These are phyloP conservation scores for Lizonia empirigonia DNA, from an alignment of 2,329 filamentous ascomycete genomes.

Conservation along the genomic window DNA sequence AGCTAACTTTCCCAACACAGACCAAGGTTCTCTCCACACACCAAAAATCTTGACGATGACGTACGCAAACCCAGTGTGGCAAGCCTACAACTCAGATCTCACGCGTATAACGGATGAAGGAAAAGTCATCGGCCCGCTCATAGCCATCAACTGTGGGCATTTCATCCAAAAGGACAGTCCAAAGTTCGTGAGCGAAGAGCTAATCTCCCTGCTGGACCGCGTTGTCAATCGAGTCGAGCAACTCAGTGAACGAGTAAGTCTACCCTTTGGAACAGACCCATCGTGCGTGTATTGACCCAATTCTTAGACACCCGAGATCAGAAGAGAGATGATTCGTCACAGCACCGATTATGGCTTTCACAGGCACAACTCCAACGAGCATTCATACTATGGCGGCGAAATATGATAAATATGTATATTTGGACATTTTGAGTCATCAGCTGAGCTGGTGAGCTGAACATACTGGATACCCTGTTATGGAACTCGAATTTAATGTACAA, in stretches of 20 bases:
- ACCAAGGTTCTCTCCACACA: conserved; percentile 34
- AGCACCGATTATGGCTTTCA: conserved; percentile 13
- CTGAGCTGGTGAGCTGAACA: background rate
- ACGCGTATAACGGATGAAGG: conserved; percentile 51
- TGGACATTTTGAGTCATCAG: no score
- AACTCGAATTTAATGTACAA: background rate
- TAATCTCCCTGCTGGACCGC: conserved; percentile 42
- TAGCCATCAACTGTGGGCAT: conserved; percentile 58
- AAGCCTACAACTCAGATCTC: conserved; percentile 60
- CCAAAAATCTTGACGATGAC: conserved; percentile 52
- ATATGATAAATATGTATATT: background rate
- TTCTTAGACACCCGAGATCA: conserved; percentile 9
- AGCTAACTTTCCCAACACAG: conserved; percentile 18
- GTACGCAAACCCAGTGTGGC: conserved; percentile 62
- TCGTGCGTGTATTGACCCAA: background rate
- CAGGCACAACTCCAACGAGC: background rate
- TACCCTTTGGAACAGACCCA: background rate
- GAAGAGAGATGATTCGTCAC: conserved; percentile 16
- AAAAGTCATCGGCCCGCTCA: conserved; percentile 52
- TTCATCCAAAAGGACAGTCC: conserved; percentile 63
- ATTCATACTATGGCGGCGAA: conserved; percentile 8
- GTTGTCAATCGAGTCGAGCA: conserved; percentile 46
- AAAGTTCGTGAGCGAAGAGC: conserved; percentile 42
- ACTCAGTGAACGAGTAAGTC: conserved; percentile 34
- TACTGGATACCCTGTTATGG: background rate